Evolutionary conservation across 257 asterid genomes (phyloP).

Genomic region (Solanum paucissectum): DNA sequence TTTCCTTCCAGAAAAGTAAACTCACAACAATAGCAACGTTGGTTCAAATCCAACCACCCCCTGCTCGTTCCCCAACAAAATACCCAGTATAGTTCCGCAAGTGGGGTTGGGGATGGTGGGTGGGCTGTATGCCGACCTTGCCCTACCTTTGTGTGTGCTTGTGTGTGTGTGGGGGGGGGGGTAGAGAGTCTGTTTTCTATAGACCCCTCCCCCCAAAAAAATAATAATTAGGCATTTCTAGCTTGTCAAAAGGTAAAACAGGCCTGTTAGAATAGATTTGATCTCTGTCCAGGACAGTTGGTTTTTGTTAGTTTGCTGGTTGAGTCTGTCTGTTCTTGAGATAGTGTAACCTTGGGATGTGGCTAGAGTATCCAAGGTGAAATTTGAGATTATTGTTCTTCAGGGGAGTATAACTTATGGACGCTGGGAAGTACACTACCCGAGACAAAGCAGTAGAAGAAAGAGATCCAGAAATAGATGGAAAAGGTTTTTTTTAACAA

Average conservation of each 20-base stretch:
- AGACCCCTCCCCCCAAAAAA: background rate
- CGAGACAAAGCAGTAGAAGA: background rate
- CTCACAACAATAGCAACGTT: background rate
- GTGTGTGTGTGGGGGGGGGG: too few species aligned
- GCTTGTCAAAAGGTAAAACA: background rate
- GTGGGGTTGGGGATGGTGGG: background rate
- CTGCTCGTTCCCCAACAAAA: background rate
- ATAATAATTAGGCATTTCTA: background rate
- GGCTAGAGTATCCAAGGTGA: background rate
- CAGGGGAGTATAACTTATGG: background rate
- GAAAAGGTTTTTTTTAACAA: background rate
- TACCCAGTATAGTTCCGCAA: background rate
- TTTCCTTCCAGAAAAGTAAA: background rate
- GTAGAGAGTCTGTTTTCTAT: background rate
- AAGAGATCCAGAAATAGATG: background rate
- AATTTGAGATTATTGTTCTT: background rate
- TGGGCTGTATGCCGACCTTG: background rate
- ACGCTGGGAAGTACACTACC: background rate
- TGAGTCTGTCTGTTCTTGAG: background rate
- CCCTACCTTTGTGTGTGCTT: background rate
- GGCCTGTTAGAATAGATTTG: background rate
- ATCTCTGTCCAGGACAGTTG: background rate
- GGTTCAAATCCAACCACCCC: background rate
- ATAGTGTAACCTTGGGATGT: background rate
- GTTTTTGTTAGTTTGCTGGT: background rate